Evolutionary conservation across 768 basidiomycete species (phyloP).

Genomic region (Rhodotorula sphaerocarpa): DNA sequence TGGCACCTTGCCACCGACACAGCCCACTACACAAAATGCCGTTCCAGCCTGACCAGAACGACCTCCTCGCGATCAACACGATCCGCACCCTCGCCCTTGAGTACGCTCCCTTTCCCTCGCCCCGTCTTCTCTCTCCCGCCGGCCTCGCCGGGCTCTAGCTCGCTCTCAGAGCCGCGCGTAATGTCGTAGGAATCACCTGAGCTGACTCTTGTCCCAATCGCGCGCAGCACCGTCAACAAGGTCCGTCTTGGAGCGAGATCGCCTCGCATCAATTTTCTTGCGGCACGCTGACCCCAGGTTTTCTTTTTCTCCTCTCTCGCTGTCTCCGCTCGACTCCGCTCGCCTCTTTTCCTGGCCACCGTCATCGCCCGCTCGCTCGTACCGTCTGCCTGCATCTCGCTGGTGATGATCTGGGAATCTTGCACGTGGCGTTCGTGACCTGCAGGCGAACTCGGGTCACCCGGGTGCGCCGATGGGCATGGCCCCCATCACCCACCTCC

Average conservation of each 20-base stretch:
- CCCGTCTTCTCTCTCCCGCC: not conserved
- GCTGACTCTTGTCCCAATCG: no score
- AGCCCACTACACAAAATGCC: slow-evolving; percentile 13
- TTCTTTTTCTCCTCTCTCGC: not conserved
- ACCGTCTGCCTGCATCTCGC: not conserved
- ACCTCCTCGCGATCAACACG: slow-evolving; percentile 38
- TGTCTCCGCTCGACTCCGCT: not conserved
- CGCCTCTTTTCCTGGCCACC: not conserved
- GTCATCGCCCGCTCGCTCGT: not conserved
- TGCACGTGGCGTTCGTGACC: no score
- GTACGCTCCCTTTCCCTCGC: slow-evolving; percentile 4
- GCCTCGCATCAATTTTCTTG: slow-evolving; percentile 4
- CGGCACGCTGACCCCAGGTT: slow-evolving; percentile 9
- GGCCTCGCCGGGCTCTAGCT: not conserved
- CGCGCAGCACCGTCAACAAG: slow-evolving; percentile 37
- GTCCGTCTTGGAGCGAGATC: slow-evolving; percentile 12
- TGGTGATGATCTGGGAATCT: no score
- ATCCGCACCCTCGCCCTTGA: slow-evolving; percentile 39
- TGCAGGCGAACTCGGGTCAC: slow-evolving; percentile 82
- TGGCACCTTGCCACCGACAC: not conserved
- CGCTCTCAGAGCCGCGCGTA: no score
- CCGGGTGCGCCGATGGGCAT: slow-evolving; percentile 88
- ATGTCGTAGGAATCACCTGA: no score
- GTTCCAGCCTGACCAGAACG: slow-evolving; percentile 31
- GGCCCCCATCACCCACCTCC: slow-evolving; percentile 72